Percentiles rank a stretch among this genome's conserved stretches.
Evolutionary conservation across 345 rosid species (phyloP).

Genomic region (Trapa incisa): DNA sequence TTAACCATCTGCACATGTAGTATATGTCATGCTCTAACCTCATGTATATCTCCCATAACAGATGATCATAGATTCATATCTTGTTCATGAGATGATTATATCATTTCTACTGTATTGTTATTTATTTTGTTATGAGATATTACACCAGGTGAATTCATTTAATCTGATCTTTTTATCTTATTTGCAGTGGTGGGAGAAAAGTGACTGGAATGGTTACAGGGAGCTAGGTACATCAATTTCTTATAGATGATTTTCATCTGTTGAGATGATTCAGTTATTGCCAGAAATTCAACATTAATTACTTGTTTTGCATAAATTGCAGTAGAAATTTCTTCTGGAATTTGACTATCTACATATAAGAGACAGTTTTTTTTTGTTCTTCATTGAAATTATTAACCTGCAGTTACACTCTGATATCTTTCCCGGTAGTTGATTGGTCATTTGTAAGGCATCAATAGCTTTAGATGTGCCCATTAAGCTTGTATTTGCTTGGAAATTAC

Average conservation of each 20-base stretch:
- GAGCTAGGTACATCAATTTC: constrained; percentile 62
- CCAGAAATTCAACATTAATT: background rate
- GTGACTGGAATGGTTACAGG: constrained; percentile 98
- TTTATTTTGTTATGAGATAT: constrained; percentile 17
- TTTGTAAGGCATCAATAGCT: background rate
- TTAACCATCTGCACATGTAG: background rate
- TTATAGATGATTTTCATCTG: background rate
- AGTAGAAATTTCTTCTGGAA: background rate
- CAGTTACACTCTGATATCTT: background rate
- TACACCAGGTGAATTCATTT: constrained; percentile 59
- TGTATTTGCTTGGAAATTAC: background rate
- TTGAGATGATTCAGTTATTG: background rate
- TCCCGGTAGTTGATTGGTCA: background rate
- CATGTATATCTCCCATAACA: background rate
- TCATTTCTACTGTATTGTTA: background rate
- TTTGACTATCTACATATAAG: background rate
- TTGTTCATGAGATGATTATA: background rate
- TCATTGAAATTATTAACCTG: too few relatives aligned
- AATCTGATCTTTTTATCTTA: constrained; percentile 70
- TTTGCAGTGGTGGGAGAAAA: constrained; percentile 99
- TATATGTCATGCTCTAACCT: background rate
- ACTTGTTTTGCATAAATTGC: background rate
- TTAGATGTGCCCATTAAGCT: background rate
- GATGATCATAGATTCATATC: background rate
- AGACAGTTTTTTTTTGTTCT: background rate